Evolutionary conservation across 1,139 yeast genomes (phyloP), one percentile per base, ranked within the genome.

Genomic region (Candida buenavistaensis): DNA sequence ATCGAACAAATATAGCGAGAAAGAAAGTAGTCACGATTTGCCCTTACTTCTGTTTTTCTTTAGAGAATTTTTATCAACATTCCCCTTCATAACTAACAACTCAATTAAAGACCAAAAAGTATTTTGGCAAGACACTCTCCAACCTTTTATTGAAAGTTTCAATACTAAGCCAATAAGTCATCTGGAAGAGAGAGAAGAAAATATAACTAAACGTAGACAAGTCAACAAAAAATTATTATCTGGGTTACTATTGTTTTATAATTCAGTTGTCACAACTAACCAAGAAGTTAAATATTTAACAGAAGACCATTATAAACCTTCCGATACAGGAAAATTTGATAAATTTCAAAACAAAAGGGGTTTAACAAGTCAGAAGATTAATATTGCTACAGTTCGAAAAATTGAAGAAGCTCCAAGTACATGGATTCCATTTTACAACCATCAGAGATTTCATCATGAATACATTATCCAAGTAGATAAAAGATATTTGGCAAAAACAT

Each of bases 91-190:
- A 15, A 64, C 81, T 3, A 68, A 65, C 44, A 63, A 55, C 40
- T 44, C 64, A 5, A 52, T 64, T 21, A 66, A 76, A 2, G 72
- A 72, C 38, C 80, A 77, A 45, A 58, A 61, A 13, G 62, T 63
- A 32, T 86, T 90, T 51, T 90, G 97, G 97, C 78, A 77, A 40
- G 69, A 68, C 30, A 82, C 82, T 24, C 82, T 88, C 1, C 96
- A 89, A 55, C 80, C 80, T 25, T 88, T 89, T 52, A 73, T 84
- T 48, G 94, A 87, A 52, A 75, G 81, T 39, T 81, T 90, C 59
- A 84, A 85, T 54, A 61, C 71, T 20, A 79, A 85, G 54, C 78
- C 78, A 26, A 76, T 89, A n/a, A 57, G 67, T 37, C 77, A 84
- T 45, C 75, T 84, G 13, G 73, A 83, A 15, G 84, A 81, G 37